A percentile compares a stretch with the other conserved stretches of the same genome.
These are phyloP conservation scores for Colletotrichum horii DNA, from an alignment of 2,329 filamentous ascomycete genomes.

Conservation along the genomic window DNA sequence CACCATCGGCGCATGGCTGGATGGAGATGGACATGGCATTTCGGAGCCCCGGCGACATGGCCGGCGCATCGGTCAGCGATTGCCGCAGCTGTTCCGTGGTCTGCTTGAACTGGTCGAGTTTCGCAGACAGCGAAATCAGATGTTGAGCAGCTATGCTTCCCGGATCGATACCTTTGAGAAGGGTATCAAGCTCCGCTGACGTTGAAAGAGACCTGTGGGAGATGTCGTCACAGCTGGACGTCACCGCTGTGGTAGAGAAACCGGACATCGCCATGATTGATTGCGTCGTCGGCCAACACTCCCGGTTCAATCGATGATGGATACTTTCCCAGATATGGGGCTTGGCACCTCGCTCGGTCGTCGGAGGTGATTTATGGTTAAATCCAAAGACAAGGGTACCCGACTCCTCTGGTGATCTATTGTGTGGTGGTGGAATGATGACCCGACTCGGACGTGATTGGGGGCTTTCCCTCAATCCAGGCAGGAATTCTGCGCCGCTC, in stretches of 20 bases:
- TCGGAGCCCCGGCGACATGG: conserved; percentile 35
- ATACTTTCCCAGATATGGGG: background rate
- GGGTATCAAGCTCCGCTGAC: conserved; percentile 32
- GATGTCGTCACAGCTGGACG: conserved; percentile 33
- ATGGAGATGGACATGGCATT: conserved; percentile 30
- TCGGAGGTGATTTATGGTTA: conserved; percentile 12
- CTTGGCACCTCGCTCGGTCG: background rate
- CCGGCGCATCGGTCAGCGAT: conserved; percentile 26
- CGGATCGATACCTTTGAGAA: conserved; percentile 23
- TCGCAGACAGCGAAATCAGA: conserved; percentile 26
- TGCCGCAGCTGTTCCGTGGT: conserved; percentile 28
- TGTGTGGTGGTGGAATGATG: background rate
- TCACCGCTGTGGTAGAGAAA: conserved; percentile 38
- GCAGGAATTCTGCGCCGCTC: conserved; percentile 7
- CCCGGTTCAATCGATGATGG: background rate
- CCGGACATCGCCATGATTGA: conserved; percentile 31
- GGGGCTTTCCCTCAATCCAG: background rate
- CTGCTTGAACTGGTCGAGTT: conserved; percentile 30
- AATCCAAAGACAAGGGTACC: background rate
- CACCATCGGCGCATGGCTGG: conserved; percentile 31
- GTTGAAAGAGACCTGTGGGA: conserved; percentile 33
- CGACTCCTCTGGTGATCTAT: background rate
- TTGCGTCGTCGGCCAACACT: background rate
- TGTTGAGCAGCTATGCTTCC: conserved; percentile 20
- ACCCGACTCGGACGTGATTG: background rate